A percentile compares a stretch with the other conserved stretches of the same genome.
phyloP scores from a whole-genome alignment of 2,329 filamentous ascomycete species.

The Ophiostoma quercus region DNA sequence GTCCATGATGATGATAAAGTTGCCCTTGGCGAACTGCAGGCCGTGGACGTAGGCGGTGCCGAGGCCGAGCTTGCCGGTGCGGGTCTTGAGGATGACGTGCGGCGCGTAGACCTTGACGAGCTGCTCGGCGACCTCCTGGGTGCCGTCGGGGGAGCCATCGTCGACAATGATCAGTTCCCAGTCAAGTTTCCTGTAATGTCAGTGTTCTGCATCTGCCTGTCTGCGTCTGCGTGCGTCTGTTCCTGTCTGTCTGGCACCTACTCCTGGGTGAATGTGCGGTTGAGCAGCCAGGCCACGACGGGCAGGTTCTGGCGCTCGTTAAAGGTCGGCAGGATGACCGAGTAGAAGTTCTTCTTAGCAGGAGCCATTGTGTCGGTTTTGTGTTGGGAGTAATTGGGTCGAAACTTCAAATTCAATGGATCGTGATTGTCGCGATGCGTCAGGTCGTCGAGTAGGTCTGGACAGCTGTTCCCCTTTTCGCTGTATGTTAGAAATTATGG shows the following conservation, averaged over 20 bases:
- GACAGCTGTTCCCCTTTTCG: slow-evolving; percentile 24
- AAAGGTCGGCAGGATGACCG: slow-evolving; percentile 95
- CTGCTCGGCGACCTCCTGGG: slow-evolving; percentile 82
- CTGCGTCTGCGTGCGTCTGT: background rate
- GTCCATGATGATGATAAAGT: slow-evolving; percentile 99
- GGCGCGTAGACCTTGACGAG: slow-evolving; percentile 78
- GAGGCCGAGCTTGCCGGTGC: slow-evolving; percentile 92
- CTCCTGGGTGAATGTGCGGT: slow-evolving; percentile 86
- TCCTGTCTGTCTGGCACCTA: slow-evolving; percentile 40
- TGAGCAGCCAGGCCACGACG: slow-evolving; percentile 89
- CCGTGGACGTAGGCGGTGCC: slow-evolving; percentile 96
- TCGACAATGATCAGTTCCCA: slow-evolving; percentile 98
- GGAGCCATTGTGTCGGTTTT: slow-evolving; percentile 42
- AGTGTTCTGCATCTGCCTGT: background rate
- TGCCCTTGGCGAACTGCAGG: slow-evolving; percentile 81
- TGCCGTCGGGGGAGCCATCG: slow-evolving; percentile 95
- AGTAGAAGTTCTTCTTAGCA: slow-evolving; percentile 70
- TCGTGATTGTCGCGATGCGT: background rate
- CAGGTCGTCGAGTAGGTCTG: slow-evolving; percentile 9
- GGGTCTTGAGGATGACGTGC: slow-evolving; percentile 77
- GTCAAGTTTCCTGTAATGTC: slow-evolving; percentile 67
- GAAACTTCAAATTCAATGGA: background rate
- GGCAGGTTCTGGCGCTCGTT: slow-evolving; percentile 97
- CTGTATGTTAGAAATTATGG: background rate
- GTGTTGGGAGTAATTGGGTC: too few relatives aligned